phyloP scores from a whole-genome alignment of 257 asterid genomes.

The Solanum pennellii region DNA sequence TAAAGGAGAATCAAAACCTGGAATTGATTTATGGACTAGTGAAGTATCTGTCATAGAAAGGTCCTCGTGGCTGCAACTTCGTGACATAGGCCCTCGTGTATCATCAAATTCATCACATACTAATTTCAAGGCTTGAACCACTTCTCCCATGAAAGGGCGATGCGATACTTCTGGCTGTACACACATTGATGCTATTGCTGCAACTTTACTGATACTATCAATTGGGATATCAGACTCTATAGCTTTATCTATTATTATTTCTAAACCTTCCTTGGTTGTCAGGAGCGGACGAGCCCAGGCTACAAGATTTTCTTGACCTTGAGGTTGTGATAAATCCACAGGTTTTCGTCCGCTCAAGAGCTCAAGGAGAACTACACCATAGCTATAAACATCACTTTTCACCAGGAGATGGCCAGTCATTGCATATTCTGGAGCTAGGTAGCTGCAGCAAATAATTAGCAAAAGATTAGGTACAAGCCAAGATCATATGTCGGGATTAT shows the following conservation, averaged over 20 bases:
- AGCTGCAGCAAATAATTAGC: conserved; percentile 25
- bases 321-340: conserved; percentile 74
- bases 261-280: conserved; percentile 48
- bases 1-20: conserved; percentile 13
- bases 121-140: conserved; percentile 84
- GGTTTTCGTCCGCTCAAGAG: conserved; percentile 87
- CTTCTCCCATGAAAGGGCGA: conserved; percentile 99
- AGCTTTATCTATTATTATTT: conserved; percentile 42
- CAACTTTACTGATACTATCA: conserved; percentile 52
- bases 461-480: not conserved
- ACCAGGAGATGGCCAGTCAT: conserved; percentile 98
- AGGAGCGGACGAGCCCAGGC: conserved; percentile 92
- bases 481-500: not conserved
- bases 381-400: conserved; percentile 93
- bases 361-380: conserved; percentile 92
- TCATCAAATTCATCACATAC: conserved; percentile 78
- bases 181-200: conserved; percentile 95
- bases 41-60: conserved; percentile 31
- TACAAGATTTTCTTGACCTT: conserved; percentile 84
- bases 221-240: conserved; percentile 20
- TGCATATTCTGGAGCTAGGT: conserved; percentile 95
- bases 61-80: conserved; percentile 58
- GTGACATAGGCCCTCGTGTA: conserved; percentile 32
- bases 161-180: conserved; percentile 95
- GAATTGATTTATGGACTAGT: not conserved